Evolutionary conservation across 2,329 filamentous ascomycete species (phyloP), one percentile per base, ranked within the genome.

Genomic region (Aschersonia sp.): DNA sequence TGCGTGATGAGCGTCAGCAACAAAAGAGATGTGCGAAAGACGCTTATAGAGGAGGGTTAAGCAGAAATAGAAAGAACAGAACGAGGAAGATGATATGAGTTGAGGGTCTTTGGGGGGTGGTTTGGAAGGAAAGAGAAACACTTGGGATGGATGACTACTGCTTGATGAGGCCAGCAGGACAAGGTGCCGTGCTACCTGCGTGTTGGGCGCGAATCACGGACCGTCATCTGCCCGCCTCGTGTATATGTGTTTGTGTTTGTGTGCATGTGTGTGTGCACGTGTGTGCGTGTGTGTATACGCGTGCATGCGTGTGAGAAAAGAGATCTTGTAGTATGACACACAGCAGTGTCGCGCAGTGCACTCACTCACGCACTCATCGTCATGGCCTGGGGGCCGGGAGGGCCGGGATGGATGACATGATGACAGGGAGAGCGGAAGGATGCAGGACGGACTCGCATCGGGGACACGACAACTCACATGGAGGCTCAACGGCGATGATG

Each of bases 401-500:
- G 20, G 20, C 20, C 20, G 20, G 20, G 20, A 20, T 20, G 20
- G 20, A 20, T 20, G 20, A 20, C 20, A 20, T 20, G 20, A 20
- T 20, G 20, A 20, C 20, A 20, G 20, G 20, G 20, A 20, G 20
- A 20, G 20, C 20, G 20, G 20, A 20, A 20, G 20, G 20, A 20
- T 20, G 20, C 20, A 20, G 20, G 20, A 20, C 20, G 20, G 20
- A 20, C 20, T 20, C 20, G 20, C 20, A 20, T 20, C 20, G 20
- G 20, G 31, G 5, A 38, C 4, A 32, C 29, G 29, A 5, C 28
- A 32, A 54, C 67, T 58, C 61, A 72, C 69, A 71, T 49, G 68
- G 69, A 46, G 68, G 68, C 49, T 63, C 58, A 9, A 59, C 59
- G 31, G 65, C 62, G 48, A 72, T 71, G 5, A 71, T 63, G 53